Evolutionary conservation across 768 basidiomycete species (phyloP), one percentile per base, ranked within the genome.

Genomic region (Heimioporus sp.): DNA sequence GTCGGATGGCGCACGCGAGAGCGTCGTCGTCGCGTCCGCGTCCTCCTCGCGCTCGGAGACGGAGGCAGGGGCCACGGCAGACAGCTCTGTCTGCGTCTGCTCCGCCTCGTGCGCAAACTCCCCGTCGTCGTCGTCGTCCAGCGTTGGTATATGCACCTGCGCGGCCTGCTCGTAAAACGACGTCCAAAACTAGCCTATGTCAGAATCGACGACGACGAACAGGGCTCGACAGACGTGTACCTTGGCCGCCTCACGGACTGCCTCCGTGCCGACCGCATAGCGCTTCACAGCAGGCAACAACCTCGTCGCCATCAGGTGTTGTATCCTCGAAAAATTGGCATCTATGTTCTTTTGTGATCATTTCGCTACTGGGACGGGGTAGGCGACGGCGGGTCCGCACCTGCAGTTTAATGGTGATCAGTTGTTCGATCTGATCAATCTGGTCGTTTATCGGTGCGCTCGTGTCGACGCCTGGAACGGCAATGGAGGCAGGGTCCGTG

Each of bases 101-200:
- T 24, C 24, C 24, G 24, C 24, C 24, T 24, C 24, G 24, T 24
- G 24, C 24, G 24, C 24, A 24, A 24, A 24, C 24, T 24, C 24
- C 3, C 5, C 24, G 24, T 24, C 24, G 24, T 24, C 24, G 24
- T n/a, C n/a, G n/a, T n/a, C n/a, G n/a, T n/a, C n/a, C n/a, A n/a
- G n/a, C n/a, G n/a, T n/a, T n/a, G 87, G 85, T 40, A 94, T 87
- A 37, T 86, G 83, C 28, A 93, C 87, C 60, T 92, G 86, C 4
- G 96, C 95, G 10, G 94, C 92, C 53, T 89, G 83, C 64, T 98
- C 94, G 65, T 94, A 98, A 76, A 99, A 98, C 0, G 90, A 87
- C 5, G 86, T 87, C 95, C 96, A 98, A 67, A 98, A 98, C 95
- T 96, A 61, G 0, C 21, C 5, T 9, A 24, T 19, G 1, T 17